Percentiles rank a stretch among this genome's conserved stretches.
Evolutionary conservation across 2,329 filamentous ascomycete species (phyloP).

Genomic region (Thielaviopsis euricoi): DNA sequence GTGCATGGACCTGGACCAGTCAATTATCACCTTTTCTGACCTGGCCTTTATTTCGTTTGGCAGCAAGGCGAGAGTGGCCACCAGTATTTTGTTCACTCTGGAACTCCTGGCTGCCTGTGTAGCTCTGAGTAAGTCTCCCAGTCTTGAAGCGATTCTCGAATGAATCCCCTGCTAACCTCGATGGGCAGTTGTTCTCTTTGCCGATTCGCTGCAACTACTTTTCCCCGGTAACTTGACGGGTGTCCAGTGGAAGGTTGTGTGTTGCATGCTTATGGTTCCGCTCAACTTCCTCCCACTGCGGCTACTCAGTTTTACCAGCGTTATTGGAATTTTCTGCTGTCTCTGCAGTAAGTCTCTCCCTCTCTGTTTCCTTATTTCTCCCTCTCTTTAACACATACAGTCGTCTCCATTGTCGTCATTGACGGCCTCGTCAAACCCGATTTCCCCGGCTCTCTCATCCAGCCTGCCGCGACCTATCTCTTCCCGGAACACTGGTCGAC

Average conservation of each 20-base stretch:
- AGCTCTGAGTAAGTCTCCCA: conserved; percentile 34
- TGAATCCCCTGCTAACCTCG: neutral
- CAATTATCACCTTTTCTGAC: conserved; percentile 85
- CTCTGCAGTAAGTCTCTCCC: conserved; percentile 54
- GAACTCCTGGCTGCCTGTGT: conserved; percentile 82
- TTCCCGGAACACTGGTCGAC: conserved; percentile 79
- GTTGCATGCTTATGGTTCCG: conserved; percentile 60
- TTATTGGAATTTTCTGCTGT: conserved; percentile 82
- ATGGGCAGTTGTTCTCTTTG: conserved; percentile 60
- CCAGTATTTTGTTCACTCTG: conserved; percentile 72
- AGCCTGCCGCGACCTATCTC: conserved; percentile 65
- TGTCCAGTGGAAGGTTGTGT: conserved; percentile 70
- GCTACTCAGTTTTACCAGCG: conserved; percentile 74
- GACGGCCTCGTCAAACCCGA: conserved; percentile 76
- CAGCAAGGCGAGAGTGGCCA: conserved; percentile 59
- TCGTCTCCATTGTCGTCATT: conserved; percentile 66
- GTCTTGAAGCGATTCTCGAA: neutral
- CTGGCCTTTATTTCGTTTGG: conserved; percentile 85
- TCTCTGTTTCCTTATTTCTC: neutral
- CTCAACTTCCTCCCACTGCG: conserved; percentile 74
- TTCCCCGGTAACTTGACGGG: conserved; percentile 52
- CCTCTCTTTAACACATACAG: conserved; percentile 27
- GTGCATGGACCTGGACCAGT: conserved; percentile 73
- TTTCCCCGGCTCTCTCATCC: conserved; percentile 63
- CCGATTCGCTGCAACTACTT: conserved; percentile 68